phyloP scores from a whole-genome alignment of 78 protist species.

The Dictyostelium brefeldianum region DNA sequence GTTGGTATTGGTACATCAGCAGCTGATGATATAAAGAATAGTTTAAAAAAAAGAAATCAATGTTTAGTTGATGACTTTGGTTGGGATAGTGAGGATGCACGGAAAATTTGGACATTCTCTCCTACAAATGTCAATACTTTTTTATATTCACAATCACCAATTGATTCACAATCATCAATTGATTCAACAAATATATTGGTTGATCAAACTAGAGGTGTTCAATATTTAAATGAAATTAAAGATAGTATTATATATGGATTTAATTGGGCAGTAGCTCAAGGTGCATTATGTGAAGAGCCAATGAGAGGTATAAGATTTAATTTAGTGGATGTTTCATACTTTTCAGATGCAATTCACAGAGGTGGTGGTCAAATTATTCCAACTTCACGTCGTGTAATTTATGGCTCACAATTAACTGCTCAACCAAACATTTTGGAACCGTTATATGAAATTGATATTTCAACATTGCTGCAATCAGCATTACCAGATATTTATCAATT shows the following conservation, averaged over 20 bases:
- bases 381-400: constrained; percentile 91
- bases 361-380: constrained; percentile 97
- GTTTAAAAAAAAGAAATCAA: background rate
- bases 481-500: constrained; percentile 92
- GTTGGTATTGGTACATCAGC: background rate
- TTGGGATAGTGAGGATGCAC: constrained; percentile 70
- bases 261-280: constrained; percentile 95
- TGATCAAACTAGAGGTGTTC: constrained; percentile 88
- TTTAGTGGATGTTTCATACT: constrained; percentile 94
- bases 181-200: constrained; percentile 80
- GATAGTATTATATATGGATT: constrained; percentile 90
- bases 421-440: constrained; percentile 97
- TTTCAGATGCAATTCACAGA: constrained; percentile 98
- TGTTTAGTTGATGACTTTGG: constrained; percentile 23
- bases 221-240: constrained; percentile 76
- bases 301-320: constrained; percentile 96
- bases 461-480: constrained; percentile 80
- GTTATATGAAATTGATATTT: constrained; percentile 94
- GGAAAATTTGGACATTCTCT: constrained; percentile 58
- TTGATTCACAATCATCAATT: background rate
- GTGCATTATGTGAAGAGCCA: constrained; percentile 97
- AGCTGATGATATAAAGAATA: background rate
- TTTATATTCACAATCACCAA: too few species aligned
- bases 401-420: constrained; percentile 92
- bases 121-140: too few species aligned